A percentile compares a stretch with the other conserved stretches of the same genome.
phyloP scores from a whole-genome alignment of 257 asterid species.

The Marsdenia floribunda region DNA sequence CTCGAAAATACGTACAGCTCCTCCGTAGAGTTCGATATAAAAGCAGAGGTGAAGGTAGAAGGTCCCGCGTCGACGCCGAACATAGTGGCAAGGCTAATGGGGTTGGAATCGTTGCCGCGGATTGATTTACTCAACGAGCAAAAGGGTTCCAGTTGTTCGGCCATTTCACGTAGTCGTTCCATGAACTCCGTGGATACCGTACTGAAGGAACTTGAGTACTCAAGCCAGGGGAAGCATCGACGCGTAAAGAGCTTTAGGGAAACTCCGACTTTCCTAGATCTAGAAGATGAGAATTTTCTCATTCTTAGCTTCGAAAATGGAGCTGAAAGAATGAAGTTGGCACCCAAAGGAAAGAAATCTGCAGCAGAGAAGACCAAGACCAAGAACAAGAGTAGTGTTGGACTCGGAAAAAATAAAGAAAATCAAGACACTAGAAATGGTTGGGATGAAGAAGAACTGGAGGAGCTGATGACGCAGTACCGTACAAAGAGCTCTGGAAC shows the following conservation, averaged over 20 bases:
- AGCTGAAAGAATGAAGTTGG: slow-evolving; percentile 7
- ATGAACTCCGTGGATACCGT: slow-evolving; percentile 17
- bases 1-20: not conserved
- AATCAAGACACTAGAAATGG: slow-evolving; percentile 16
- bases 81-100: slow-evolving; percentile 65
- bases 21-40: not conserved
- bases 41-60: not conserved
- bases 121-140: not conserved
- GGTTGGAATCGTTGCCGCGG: slow-evolving; percentile 48
- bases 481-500: slow-evolving; percentile 1
- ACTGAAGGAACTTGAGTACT: slow-evolving; percentile 21
- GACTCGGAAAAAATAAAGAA: slow-evolving; percentile 31
- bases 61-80: slow-evolving; percentile 27
- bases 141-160: slow-evolving; percentile 7
- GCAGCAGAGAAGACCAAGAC: slow-evolving; percentile 2
- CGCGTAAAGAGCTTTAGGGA: slow-evolving; percentile 29
- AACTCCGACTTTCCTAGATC: slow-evolving; percentile 38
- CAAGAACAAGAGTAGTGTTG: slow-evolving; percentile 12
- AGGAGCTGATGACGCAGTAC: not conserved
- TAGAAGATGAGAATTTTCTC: slow-evolving; percentile 61
- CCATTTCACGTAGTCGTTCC: slow-evolving; percentile 21
- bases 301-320: slow-evolving; percentile 59
- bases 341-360: slow-evolving; percentile 15
- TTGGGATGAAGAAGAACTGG: slow-evolving; percentile 8
- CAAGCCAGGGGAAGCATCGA: slow-evolving; percentile 16